Base-by-base conservation (phyloP, 768 basidiomycete genomes). In the Tricholoma matsutake region DNA sequence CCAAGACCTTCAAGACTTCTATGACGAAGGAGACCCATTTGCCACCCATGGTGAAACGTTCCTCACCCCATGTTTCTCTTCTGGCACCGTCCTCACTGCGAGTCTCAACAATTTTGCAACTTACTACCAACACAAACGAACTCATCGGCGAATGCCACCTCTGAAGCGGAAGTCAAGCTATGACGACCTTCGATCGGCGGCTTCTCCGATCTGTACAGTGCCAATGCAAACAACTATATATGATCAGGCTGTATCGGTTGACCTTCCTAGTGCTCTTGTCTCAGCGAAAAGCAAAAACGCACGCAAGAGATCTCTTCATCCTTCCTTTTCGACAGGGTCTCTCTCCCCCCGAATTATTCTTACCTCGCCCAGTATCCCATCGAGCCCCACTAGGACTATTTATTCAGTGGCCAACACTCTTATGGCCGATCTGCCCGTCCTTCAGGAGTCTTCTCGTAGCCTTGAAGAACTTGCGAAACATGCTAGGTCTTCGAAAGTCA, bases 11-110 rank as follows among this genome's bases (percentile, higher is more conserved):
- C 69, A 70, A 51, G 61, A 59, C n/a, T 34, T 65, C 47, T 67
- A 61, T 16, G 62, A 65, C 35, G n/a, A 52, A 1, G 54, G 32
- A 32, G 64, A 71, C 56, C 70, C 70, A 16, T 69, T 69, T 35
- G 64, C 56, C 6, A 63, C 43, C n/a, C 34, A 31, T 14, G 64
- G 64, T 13, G 54, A 68, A 14, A 58, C 68, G 18, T 71, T 65
- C 58, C 67, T 65, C 18, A 55, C 29, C 11, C 28, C 51, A 5
- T 39, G 14, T 31, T 54, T 52, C 18, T 47, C 54, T 4, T 25
- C 18, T 6, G 28, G 7, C 32, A 10, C 20, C 20, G 25, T 56
- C 5, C 43, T 61, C 5, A 18, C 60, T 25, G n/a, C 59, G 18
- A 58, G 66, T 47, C 57, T 65, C 11, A 43, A 63, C 34, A 39